Percentiles rank a stretch among this genome's conserved stretches.
These are phyloP conservation scores for Eimeria maxima DNA, from an alignment of 169 alveolate species.

Conservation along the genomic window DNA sequence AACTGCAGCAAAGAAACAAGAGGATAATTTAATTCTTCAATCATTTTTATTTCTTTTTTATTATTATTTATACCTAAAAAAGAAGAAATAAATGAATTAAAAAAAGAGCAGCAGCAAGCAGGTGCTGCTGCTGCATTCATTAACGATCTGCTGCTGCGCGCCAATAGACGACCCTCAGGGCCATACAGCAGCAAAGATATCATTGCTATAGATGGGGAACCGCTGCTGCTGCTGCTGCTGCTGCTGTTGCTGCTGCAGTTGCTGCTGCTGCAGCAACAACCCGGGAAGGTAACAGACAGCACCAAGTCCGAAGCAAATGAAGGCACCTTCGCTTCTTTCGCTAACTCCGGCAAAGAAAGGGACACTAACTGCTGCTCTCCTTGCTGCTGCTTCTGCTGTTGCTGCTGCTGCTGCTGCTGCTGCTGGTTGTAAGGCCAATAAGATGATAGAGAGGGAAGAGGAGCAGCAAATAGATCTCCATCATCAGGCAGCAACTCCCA, in stretches of 20 bases:
- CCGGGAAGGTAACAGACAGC: background rate
- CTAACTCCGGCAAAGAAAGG: background rate
- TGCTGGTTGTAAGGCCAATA: background rate
- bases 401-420: background rate
- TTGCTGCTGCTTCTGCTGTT: too few species aligned
- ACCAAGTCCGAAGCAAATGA: conserved; percentile 15
- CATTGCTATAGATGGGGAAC: conserved; percentile 10
- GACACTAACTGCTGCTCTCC: too few species aligned
- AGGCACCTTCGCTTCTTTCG: conserved; percentile 9
- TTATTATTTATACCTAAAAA: background rate
- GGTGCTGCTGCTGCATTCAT: too few species aligned
- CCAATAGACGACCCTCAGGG: background rate
- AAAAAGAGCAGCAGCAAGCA: background rate
- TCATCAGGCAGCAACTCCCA: conserved; percentile 78
- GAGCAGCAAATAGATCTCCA: conserved; percentile 48
- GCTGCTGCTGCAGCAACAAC: too few species aligned
- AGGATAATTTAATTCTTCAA: conserved; percentile 10
- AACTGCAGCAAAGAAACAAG: background rate
- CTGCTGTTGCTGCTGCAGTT: background rate
- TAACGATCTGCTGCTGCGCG: conserved; percentile 35
- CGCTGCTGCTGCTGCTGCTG: conserved; percentile 33
- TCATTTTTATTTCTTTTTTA: background rate
- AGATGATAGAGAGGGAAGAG: conserved; percentile 9
- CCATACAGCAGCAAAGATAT: conserved; percentile 44
- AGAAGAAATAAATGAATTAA: background rate